Percentiles rank a stretch among this genome's conserved stretches.
Conservation (phyloP, 257 asterid species). For the Misopates orontium region DNA sequence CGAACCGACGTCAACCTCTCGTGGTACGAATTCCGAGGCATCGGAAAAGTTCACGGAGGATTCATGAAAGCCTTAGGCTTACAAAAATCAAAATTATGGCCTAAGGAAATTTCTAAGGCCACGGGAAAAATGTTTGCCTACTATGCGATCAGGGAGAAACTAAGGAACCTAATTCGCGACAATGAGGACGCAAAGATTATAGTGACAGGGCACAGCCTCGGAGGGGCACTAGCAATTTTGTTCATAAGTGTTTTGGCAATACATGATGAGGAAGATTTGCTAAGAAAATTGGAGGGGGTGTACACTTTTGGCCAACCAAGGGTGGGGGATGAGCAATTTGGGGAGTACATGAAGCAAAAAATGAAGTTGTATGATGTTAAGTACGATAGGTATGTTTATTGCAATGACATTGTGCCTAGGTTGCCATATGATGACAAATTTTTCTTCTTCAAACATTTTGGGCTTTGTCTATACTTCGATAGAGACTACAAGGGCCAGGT, state of each 20-base stretch:
- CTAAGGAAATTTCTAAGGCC: constrained; percentile 17
- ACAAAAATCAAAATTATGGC: constrained; percentile 45
- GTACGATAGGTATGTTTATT: constrained; percentile 58
- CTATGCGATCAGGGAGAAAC: constrained; percentile 28
- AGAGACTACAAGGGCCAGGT: constrained; percentile 67
- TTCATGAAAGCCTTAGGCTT: constrained; percentile 53
- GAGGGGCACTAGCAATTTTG: constrained; percentile 68
- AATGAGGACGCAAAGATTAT: constrained; percentile 44
- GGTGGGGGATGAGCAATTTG: constrained; percentile 67
- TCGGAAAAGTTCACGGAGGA: constrained; percentile 52
- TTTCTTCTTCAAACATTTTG: constrained; percentile 68
- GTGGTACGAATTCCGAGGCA: constrained; percentile 39
- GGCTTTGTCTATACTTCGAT: constrained; percentile 61
- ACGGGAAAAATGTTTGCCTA: constrained; percentile 35
- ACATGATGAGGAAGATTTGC: constrained; percentile 55
- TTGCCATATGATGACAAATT: constrained; percentile 69
- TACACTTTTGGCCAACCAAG: constrained; percentile 87
- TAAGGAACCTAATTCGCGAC: constrained; percentile 36
- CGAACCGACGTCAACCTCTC: constrained; percentile 44
- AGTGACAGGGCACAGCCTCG: constrained; percentile 76
- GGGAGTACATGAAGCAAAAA: constrained; percentile 56
- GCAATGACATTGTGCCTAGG: constrained; percentile 70
- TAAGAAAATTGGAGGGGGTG: constrained; percentile 61
- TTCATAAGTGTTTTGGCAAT: constrained; percentile 41
- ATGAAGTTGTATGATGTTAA: constrained; percentile 34